Conservation (phyloP, 1,284 basidiomycete genomes). For the Trametes polyzona region DNA sequence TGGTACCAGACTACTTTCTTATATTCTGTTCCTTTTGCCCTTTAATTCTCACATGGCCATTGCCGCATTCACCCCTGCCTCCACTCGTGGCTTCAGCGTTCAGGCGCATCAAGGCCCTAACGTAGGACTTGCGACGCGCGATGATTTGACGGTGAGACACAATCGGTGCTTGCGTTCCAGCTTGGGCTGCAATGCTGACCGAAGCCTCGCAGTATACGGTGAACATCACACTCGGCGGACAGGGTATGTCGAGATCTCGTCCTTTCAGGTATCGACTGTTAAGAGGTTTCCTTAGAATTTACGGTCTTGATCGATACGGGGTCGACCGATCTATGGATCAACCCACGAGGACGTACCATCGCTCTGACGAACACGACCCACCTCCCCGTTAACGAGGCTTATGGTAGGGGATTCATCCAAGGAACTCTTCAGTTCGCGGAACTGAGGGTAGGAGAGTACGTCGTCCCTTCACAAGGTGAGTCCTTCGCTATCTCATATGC, state of each 20-base stretch:
- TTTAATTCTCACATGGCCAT: too few relatives aligned
- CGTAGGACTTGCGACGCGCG: background rate
- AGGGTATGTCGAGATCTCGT: background rate
- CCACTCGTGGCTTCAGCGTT: too few relatives aligned
- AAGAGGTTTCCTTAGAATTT: constrained; percentile 8
- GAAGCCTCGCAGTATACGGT: background rate
- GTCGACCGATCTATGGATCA: constrained; percentile 30
- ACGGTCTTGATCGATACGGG: constrained; percentile 30
- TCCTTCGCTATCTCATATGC: too few relatives aligned
- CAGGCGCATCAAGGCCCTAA: too few relatives aligned
- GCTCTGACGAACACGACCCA: background rate
- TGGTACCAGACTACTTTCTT: too few relatives aligned
- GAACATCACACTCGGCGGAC: background rate
- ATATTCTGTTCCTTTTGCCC: too few relatives aligned
- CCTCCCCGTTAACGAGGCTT: background rate
- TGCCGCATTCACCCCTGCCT: too few relatives aligned
- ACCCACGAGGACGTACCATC: background rate
- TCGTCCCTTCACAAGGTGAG: background rate
- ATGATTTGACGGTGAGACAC: background rate
- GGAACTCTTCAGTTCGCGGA: background rate
- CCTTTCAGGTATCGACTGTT: background rate
- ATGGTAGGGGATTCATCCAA: background rate
- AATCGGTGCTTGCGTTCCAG: background rate
- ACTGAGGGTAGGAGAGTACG: background rate
- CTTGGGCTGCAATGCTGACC: background rate